These are phyloP conservation scores for Pittosporum tobira DNA, from an alignment of 129 eudicot genomes.

Conservation along the genomic window DNA sequence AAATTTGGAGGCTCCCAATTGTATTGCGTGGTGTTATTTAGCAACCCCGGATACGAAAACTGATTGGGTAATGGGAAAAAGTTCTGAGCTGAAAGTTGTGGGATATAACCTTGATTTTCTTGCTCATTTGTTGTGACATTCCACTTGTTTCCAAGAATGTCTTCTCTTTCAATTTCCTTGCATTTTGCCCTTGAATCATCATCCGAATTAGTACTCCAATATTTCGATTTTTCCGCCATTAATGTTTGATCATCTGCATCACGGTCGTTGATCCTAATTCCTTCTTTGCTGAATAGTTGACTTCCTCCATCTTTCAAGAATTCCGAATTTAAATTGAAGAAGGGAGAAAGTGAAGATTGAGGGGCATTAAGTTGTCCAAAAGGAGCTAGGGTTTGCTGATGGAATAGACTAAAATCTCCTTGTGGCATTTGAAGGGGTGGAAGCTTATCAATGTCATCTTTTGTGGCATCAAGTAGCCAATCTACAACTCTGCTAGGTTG, in stretches of 20 bases:
- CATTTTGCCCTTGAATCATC: constrained; percentile 5
- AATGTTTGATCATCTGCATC: constrained; percentile 30
- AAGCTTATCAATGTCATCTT: constrained; percentile 68
- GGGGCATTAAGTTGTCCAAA: constrained; percentile 30
- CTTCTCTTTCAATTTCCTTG: constrained; percentile 23
- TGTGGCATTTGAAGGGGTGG: constrained; percentile 78
- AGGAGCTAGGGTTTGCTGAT: constrained; percentile 24
- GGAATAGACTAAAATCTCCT: constrained; percentile 39
- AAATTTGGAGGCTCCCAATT: constrained; percentile 70
- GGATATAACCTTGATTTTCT: constrained; percentile 24
- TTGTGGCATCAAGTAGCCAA: constrained; percentile 75
- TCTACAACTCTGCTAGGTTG: constrained; percentile 97
- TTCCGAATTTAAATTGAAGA: constrained; percentile 23
- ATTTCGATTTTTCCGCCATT: constrained; percentile 31
- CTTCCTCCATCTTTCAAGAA: constrained; percentile 37
- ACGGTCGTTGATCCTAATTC: constrained; percentile 25
- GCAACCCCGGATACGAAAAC: constrained; percentile 30
- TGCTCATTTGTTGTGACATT: constrained; percentile 7
- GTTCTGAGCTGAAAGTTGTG: constrained; percentile 43
- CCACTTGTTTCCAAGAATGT: constrained; percentile 30
- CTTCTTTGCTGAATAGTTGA: constrained; percentile 27
- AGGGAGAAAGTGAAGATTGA: constrained; percentile 40
- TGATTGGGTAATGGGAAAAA: constrained; percentile 50
- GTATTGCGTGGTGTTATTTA: constrained; percentile 27
- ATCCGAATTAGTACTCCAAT: constrained; percentile 12